Conservation (phyloP, 257 asterid species). For the Euphrasia confusa region DNA sequence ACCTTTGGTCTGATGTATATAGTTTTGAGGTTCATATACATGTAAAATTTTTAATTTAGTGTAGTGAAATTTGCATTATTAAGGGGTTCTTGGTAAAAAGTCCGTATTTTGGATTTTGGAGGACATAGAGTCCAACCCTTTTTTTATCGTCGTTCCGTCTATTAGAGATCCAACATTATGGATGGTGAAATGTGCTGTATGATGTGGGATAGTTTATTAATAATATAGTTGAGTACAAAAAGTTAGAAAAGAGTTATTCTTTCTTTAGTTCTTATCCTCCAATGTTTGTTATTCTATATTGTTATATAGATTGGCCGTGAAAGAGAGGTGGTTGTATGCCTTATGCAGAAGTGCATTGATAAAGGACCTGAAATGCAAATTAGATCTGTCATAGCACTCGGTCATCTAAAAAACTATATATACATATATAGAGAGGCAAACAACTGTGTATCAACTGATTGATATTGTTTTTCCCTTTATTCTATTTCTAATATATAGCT, state of each 20-base stretch:
- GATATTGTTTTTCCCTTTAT: too few species aligned
- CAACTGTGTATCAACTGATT: slow-evolving; percentile 39
- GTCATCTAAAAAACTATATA: slow-evolving; percentile 74
- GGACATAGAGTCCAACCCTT: too few species aligned
- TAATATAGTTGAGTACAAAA: slow-evolving; percentile 8
- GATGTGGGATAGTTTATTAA: slow-evolving; percentile 22
- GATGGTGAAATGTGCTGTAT: slow-evolving; percentile 99
- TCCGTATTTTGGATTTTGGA: too few species aligned
- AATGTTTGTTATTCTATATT: slow-evolving; percentile 11
- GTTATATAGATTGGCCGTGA: slow-evolving; percentile 75
- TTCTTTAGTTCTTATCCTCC: slow-evolving; percentile 2
- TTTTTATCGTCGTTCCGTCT: too few species aligned
- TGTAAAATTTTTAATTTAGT: too few species aligned
- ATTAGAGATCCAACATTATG: slow-evolving; percentile 94
- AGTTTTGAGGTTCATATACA: too few species aligned
- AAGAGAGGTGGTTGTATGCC: slow-evolving; percentile 91
- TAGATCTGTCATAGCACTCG: slow-evolving; percentile 83
- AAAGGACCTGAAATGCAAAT: slow-evolving; percentile 83
- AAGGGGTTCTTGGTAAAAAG: too few species aligned
- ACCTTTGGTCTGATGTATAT: too few species aligned
- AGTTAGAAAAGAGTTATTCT: neutral
- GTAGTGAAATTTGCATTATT: too few species aligned
- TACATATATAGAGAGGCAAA: slow-evolving; percentile 95
- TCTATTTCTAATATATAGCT: too few species aligned
- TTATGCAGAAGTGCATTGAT: slow-evolving; percentile 91